Percentiles rank a stretch among this genome's conserved stretches.
Evolutionary conservation across 441 rosid genomes (phyloP).

Genomic region (Syzygium syzygioides): DNA sequence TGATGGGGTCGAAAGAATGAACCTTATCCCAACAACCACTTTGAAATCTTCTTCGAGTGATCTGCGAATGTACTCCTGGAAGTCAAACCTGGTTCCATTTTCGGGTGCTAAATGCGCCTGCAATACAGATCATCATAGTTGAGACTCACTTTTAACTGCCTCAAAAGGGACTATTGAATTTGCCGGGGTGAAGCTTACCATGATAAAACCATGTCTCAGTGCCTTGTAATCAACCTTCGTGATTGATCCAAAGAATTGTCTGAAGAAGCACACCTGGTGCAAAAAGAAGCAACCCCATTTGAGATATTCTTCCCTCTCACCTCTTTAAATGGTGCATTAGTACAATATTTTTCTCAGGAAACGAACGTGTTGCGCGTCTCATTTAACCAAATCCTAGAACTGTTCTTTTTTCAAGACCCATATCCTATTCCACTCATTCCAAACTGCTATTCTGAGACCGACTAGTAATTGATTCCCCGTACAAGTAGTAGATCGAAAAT

Average conservation of each 20-base stretch:
- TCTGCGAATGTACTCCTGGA: slow-evolving; percentile 72
- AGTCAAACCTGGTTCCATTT: slow-evolving; percentile 66
- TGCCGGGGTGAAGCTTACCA: slow-evolving; percentile 25
- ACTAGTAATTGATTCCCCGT: not conserved
- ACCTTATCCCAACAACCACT: slow-evolving; percentile 92
- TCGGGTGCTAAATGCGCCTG: slow-evolving; percentile 94
- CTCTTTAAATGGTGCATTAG: not conserved
- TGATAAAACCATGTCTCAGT: slow-evolving; percentile 83
- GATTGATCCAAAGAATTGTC: slow-evolving; percentile 93
- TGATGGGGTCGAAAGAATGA: not conserved
- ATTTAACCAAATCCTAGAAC: not conserved
- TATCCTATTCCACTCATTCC: too few species aligned
- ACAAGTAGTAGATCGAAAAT: not conserved
- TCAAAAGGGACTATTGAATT: not conserved
- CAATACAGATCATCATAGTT: not conserved
- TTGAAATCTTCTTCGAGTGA: slow-evolving; percentile 87
- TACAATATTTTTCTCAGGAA: not conserved
- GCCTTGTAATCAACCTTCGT: slow-evolving; percentile 81
- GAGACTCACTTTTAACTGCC: not conserved
- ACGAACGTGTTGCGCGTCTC: not conserved
- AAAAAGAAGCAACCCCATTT: not conserved
- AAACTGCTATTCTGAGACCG: not conserved
- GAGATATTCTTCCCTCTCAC: not conserved
- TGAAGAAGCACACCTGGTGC: slow-evolving; percentile 83
- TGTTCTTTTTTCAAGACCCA: not conserved